phyloP scores from a whole-genome alignment of 768 basidiomycete species.

The Auriscalpium orientale region DNA sequence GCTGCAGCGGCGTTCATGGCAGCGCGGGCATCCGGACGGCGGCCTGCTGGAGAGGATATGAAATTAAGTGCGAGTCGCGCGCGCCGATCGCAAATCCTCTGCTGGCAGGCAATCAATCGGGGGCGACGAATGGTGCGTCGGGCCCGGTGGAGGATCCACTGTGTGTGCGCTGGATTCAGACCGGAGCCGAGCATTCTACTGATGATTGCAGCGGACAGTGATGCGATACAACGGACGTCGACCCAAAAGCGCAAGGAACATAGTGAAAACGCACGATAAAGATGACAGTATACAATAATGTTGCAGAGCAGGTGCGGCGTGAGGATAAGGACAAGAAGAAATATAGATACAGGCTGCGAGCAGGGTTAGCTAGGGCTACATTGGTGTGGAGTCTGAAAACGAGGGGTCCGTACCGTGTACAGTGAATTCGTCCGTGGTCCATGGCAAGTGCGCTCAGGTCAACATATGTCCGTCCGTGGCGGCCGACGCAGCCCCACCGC shows the following conservation, averaged over 20 bases:
- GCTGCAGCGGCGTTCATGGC: too few species aligned
- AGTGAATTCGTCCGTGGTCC: constrained; percentile 19
- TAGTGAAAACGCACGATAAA: constrained; percentile 6
- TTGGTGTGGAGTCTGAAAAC: constrained; percentile 8
- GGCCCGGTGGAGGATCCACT: too few species aligned
- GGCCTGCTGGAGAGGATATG: too few species aligned
- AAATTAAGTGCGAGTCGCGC: too few species aligned
- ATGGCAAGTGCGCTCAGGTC: constrained; percentile 3
- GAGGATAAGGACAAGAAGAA: constrained; percentile 8
- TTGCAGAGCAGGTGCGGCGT: constrained; percentile 17
- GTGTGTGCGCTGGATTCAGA: too few species aligned
- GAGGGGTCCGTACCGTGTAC: constrained; percentile 30
- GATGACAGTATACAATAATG: constrained; percentile 23
- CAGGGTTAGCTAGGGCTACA: constrained; percentile 27
- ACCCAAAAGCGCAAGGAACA: not conserved
- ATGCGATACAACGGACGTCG: not conserved
- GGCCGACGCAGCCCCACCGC: not conserved
- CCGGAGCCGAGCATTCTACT: not conserved
- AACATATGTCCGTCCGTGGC: constrained; percentile 15
- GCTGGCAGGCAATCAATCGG: too few species aligned
- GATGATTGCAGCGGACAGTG: not conserved
- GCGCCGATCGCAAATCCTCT: too few species aligned
- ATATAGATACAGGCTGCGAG: constrained; percentile 29
- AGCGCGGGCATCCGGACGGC: too few species aligned
- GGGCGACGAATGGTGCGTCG: too few species aligned